These are phyloP conservation scores for Lathyrus tuberosus DNA, from an alignment of 306 rosid genomes.

Conservation along the genomic window DNA sequence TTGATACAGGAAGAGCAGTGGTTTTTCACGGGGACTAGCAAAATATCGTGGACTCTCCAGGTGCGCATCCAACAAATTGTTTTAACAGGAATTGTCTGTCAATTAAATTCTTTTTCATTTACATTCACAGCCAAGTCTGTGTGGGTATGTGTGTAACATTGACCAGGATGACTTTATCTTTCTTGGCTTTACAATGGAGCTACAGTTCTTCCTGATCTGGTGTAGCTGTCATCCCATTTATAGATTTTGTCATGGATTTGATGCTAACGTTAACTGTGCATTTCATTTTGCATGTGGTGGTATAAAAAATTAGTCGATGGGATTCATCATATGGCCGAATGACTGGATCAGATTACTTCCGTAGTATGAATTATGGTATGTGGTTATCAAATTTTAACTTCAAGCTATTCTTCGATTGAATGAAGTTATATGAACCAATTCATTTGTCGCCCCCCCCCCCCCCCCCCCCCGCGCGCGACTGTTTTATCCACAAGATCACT, in stretches of 20 bases:
- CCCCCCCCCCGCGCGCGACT: no score
- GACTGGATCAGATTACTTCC: constrained; percentile 85
- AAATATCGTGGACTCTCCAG: constrained; percentile 94
- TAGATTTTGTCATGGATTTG: constrained; percentile 36
- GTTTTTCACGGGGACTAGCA: constrained; percentile 94
- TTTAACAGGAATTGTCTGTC: constrained; percentile 6
- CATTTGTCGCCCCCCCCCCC: constrained; percentile 17
- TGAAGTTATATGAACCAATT: constrained; percentile 19
- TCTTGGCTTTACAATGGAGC: constrained; percentile 16
- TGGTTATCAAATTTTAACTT: constrained; percentile 33
- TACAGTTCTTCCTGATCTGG: constrained; percentile 28
- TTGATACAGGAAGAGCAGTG: constrained; percentile 95
- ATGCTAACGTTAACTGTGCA: constrained; percentile 36
- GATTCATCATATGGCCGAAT: constrained; percentile 81
- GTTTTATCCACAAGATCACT: constrained; percentile 23
- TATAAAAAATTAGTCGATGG: constrained; percentile 72
- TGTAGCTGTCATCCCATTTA: constrained; percentile 17
- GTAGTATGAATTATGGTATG: constrained; percentile 76
- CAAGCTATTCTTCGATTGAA: constrained; percentile 30
- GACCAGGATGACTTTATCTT: constrained; percentile 21
- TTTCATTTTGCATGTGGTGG: constrained; percentile 46
- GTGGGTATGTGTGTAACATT: constrained; percentile 11
- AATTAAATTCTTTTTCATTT: not conserved
- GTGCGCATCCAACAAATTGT: constrained; percentile 47
- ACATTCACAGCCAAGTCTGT: not conserved